These are phyloP conservation scores for Ploettnerulaceae sp. DNA, from an alignment of 2,329 filamentous ascomycete species.

Conservation along the genomic window DNA sequence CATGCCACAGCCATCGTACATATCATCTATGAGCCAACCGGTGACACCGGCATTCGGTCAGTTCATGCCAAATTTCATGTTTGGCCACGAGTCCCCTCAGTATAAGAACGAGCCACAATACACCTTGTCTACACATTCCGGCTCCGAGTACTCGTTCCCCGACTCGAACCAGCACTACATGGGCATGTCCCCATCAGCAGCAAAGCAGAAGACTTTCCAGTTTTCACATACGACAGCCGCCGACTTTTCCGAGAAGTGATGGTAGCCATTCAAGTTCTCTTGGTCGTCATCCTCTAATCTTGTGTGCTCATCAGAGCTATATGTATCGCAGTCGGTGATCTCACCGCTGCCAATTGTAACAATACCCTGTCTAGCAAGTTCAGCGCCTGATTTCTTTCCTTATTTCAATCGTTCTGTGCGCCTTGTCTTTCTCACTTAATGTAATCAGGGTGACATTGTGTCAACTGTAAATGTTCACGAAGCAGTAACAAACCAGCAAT, in stretches of 20 bases:
- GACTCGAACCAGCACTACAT: slow-evolving; percentile 18
- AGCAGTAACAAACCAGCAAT: slow-evolving; percentile 4
- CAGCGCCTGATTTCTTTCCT: slow-evolving; percentile 17
- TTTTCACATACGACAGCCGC: slow-evolving; percentile 33
- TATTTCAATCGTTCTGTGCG: slow-evolving; percentile 6
- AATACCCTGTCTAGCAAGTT: slow-evolving; percentile 21
- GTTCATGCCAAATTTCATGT: slow-evolving; percentile 26
- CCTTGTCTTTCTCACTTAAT: slow-evolving; percentile 28
- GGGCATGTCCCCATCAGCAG: slow-evolving; percentile 23
- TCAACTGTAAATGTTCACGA: slow-evolving; percentile 23
- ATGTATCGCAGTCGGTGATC: slow-evolving; percentile 7
- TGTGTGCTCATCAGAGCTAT: slow-evolving; percentile 14
- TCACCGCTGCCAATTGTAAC: slow-evolving; percentile 20
- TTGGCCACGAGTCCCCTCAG: slow-evolving; percentile 24
- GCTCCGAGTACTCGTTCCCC: slow-evolving; percentile 29
- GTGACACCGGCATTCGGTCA: slow-evolving; percentile 32
- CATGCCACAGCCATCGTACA: slow-evolving; percentile 28
- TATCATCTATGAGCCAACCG: slow-evolving; percentile 29
- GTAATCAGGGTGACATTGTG: slow-evolving; percentile 22
- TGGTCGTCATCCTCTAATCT: slow-evolving; percentile 6
- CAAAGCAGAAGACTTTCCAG: slow-evolving; percentile 33
- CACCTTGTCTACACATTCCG: slow-evolving; percentile 22
- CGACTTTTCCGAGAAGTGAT: slow-evolving; percentile 32
- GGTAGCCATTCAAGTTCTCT: neutral
- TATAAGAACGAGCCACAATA: slow-evolving; percentile 27